Base-by-base conservation (phyloP, 1,284 basidiomycete species). In the Filobasidium uniguttulatum region DNA sequence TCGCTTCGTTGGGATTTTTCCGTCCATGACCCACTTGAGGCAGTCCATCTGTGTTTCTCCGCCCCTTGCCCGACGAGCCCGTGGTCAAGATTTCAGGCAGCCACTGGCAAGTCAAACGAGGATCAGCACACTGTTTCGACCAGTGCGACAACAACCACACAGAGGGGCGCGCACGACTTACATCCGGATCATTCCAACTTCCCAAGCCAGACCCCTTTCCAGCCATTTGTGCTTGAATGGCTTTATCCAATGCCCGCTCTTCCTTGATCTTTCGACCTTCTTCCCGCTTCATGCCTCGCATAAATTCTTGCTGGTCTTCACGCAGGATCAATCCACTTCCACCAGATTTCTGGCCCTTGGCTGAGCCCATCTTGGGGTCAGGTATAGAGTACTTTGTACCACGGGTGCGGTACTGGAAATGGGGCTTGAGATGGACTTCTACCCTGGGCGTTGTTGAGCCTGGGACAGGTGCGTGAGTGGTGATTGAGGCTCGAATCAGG, bases 381-480 rank as follows among this genome's bases (percentile, higher is more conserved):
- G 94, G 93, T 56, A 99, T 90, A 19, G 88, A 81, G 70, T 87
- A 98, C 61, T 83, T 84, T 9, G 89, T 93, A 15, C 94, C 94
- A 19, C 94, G 82, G 26, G 83, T 78, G 56, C 81, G 82, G 73
- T 93, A 96, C 64, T 93, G 88, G 71, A 93, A 98, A 71, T 93
- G 94, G 61, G 79, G 77, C 71, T 90, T 94, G 47, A 96, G 78
- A 69, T 97, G 90, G 8, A 96, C 76, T 55, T 66, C 62, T 53
- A 65, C 54, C 30, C 64, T 64, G 71, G 87, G 80, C 15, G 72
- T 76, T 17, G 79, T 83, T 12, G 77, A 71, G 10, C 82, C 76
- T 12, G 48, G 37, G 15, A 49, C 40, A 15, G 66, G 59, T 29
- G 67, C 77, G 29, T 81, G 77, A 47, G 91, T 77, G 1, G 89